These are phyloP conservation scores for Bipolaris oryzae DNA, from an alignment of 2,329 filamentous ascomycete species.

Conservation along the genomic window DNA sequence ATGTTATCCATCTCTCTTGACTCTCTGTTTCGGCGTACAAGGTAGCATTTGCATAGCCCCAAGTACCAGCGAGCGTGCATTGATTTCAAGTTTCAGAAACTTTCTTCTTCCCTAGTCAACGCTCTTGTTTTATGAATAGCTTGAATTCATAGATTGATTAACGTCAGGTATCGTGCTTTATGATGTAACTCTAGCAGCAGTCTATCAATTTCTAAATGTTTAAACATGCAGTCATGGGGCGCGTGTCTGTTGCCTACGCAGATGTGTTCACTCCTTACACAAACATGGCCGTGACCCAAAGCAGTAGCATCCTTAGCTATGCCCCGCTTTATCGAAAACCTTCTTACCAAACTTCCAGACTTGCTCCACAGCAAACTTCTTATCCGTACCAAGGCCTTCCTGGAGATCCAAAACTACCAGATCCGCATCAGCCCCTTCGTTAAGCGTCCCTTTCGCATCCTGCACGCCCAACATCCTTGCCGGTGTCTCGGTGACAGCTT, in stretches of 20 bases:
- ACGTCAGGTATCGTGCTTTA: not conserved
- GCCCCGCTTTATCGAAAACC: constrained; percentile 31
- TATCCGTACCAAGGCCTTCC: constrained; percentile 52
- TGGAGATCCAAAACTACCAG: constrained; percentile 70
- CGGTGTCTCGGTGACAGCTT: constrained; percentile 76
- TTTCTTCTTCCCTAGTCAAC: not conserved
- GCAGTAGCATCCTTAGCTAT: not conserved
- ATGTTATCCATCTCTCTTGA: not conserved
- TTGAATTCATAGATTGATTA: not conserved
- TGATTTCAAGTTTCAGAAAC: not conserved
- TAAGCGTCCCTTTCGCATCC: constrained; percentile 66
- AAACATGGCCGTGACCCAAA: too few relatives aligned
- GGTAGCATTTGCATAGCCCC: not conserved
- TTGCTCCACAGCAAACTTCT: constrained; percentile 69
- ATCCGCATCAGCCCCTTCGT: constrained; percentile 56
- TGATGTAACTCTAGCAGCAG: not conserved
- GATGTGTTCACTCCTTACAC: not conserved
- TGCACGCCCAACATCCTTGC: constrained; percentile 75
- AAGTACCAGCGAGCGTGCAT: not conserved
- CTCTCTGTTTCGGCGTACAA: not conserved
- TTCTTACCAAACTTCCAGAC: constrained; percentile 77
- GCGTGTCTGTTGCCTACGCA: not conserved
- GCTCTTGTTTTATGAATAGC: not conserved
- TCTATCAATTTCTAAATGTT: not conserved
- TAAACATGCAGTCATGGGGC: not conserved